A percentile compares a stretch with the other conserved stretches of the same genome.
Conservation (phyloP, 768 basidiomycete species). For the Boletus coccyginus region DNA sequence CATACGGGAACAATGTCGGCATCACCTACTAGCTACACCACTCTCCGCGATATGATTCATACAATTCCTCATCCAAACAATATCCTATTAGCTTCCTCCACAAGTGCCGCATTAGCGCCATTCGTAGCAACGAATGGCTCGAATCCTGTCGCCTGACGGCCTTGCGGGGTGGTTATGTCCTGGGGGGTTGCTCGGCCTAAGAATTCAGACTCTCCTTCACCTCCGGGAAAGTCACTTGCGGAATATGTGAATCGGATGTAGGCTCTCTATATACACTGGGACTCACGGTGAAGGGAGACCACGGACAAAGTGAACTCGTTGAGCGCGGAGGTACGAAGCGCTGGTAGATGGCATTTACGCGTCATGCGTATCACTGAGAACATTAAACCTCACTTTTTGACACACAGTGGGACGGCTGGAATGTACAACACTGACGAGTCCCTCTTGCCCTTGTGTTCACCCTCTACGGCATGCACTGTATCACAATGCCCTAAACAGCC, state of each 20-base stretch:
- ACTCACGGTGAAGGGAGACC: conserved; percentile 53
- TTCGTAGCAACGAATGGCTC: conserved; percentile 31
- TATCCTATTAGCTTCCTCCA: conserved; percentile 29
- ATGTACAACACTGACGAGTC: conserved; percentile 60
- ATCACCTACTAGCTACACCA: not conserved
- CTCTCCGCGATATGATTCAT: not conserved
- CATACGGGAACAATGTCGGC: too few species aligned
- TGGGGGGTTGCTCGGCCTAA: conserved; percentile 34
- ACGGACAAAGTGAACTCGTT: conserved; percentile 43
- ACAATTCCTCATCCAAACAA: conserved; percentile 13
- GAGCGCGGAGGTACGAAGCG: conserved; percentile 47
- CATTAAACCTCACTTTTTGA: conserved; percentile 40
- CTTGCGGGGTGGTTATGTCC: conserved; percentile 36
- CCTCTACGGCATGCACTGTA: conserved; percentile 54
- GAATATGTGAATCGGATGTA: not conserved
- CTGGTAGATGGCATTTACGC: conserved; percentile 24
- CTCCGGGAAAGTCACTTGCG: conserved; percentile 50
- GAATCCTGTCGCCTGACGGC: conserved; percentile 42
- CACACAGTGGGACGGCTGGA: conserved; percentile 50
- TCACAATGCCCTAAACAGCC: conserved; percentile 49
- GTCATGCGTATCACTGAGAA: not conserved
- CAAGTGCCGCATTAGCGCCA: conserved; percentile 13
- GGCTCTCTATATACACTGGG: not conserved
- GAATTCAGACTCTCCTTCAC: conserved; percentile 47
- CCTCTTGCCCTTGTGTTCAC: conserved; percentile 40